Conservation (phyloP, 345 rosid genomes). For the Eutrema heterophyllum region DNA sequence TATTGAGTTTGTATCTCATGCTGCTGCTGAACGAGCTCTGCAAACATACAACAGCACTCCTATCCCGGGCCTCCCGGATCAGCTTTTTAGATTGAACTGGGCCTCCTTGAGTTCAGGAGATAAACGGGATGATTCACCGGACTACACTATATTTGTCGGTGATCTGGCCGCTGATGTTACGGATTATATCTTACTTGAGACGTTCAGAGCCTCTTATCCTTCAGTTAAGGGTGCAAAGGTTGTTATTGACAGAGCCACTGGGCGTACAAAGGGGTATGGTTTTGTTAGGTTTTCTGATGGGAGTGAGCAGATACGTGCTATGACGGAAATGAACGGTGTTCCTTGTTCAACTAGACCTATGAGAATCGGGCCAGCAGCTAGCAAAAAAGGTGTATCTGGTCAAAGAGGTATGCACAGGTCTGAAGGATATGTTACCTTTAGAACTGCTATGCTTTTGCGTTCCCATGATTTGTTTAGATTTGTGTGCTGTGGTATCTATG, state of each 20-base stretch:
- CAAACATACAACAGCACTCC: conserved; percentile 65
- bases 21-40: conserved; percentile 71
- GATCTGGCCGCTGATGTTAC: conserved; percentile 96
- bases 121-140: conserved; percentile 75
- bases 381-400: conserved; percentile 52
- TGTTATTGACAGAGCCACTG: conserved; percentile 85
- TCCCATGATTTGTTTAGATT: background rate
- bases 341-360: conserved; percentile 89
- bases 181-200: conserved; percentile 78
- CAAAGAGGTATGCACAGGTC: conserved; percentile 52
- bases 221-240: conserved; percentile 85
- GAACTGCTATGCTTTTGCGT: conserved; percentile 1
- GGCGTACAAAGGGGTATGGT: conserved; percentile 86
- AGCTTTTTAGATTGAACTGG: conserved; percentile 83
- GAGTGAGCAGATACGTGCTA: conserved; percentile 74
- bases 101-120: conserved; percentile 72
- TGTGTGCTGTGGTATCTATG: background rate
- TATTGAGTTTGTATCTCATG: conserved; percentile 61
- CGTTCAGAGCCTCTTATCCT: conserved; percentile 61
- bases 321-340: conserved; percentile 89
- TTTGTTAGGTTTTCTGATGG: conserved; percentile 88
- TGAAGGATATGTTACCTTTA: background rate
- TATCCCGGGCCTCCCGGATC: conserved; percentile 70
- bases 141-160: conserved; percentile 78
- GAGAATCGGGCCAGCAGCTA: conserved; percentile 82